phyloP scores from a whole-genome alignment of 2,329 filamentous ascomycete genomes.

The Teratosphaeria gauchensis region DNA sequence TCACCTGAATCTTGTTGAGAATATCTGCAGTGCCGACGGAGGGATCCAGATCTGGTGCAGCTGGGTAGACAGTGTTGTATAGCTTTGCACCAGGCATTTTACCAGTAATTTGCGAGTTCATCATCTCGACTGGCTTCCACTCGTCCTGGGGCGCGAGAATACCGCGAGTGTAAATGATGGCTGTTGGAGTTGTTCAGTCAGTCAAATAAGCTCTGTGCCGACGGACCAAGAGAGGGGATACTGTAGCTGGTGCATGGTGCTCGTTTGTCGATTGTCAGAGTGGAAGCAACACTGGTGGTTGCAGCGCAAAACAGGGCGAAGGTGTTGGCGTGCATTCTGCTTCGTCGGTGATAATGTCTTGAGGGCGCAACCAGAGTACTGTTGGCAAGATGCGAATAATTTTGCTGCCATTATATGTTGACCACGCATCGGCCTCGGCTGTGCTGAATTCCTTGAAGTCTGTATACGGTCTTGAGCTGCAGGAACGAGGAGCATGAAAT shows the following conservation, averaged over 20 bases:
- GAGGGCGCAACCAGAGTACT: no score
- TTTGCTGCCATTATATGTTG: background rate
- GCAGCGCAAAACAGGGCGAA: background rate
- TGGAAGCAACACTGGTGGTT: background rate
- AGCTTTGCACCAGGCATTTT: slow-evolving; percentile 24
- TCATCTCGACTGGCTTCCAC: slow-evolving; percentile 24
- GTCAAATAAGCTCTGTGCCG: no score
- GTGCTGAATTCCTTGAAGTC: background rate
- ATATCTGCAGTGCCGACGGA: slow-evolving; percentile 24
- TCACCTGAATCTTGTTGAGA: slow-evolving; percentile 22
- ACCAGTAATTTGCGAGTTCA: slow-evolving; percentile 21
- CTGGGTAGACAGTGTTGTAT: slow-evolving; percentile 29
- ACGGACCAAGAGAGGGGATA: background rate
- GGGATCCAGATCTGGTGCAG: slow-evolving; percentile 20
- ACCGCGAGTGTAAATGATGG: slow-evolving; percentile 21
- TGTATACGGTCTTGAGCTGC: background rate
- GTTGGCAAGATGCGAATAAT: no score
- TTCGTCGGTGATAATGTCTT: no score
- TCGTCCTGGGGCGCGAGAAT: slow-evolving; percentile 16
- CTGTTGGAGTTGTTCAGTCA: background rate
- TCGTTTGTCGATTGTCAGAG: no score
- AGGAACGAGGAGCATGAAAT: background rate
- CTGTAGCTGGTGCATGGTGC: background rate
- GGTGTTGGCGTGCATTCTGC: no score
- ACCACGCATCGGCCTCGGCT: background rate